phyloP scores from a whole-genome alignment of 1,284 basidiomycete species.

The Sparassis latifolia region DNA sequence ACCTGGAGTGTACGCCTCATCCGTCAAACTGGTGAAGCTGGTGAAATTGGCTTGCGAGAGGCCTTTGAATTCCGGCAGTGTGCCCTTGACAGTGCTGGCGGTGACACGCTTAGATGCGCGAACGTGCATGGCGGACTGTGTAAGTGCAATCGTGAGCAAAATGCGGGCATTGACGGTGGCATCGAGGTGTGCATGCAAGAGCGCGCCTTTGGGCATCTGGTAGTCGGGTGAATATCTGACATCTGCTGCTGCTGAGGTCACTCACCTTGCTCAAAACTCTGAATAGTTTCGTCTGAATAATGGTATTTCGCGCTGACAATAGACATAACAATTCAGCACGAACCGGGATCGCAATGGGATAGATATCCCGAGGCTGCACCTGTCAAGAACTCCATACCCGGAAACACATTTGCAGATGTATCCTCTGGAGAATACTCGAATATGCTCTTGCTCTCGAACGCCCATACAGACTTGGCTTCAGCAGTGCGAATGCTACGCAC shows the following conservation, averaged over 20 bases:
- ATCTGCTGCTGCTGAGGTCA: neutral
- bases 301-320: conserved; percentile 44
- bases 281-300: conserved; percentile 54
- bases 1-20: conserved; percentile 33
- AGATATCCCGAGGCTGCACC: conserved; percentile 35
- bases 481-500: conserved; percentile 43
- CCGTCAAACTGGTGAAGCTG: conserved; percentile 33
- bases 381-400: conserved; percentile 73
- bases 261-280: conserved; percentile 50
- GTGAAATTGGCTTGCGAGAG: conserved; percentile 33
- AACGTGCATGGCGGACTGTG: conserved; percentile 54
- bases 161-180: conserved; percentile 52
- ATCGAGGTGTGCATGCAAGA: conserved; percentile 67
- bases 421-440: conserved; percentile 34
- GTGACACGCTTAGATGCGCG: conserved; percentile 34
- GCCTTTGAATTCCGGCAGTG: conserved; percentile 45
- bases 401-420: conserved; percentile 46
- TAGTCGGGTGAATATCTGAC: neutral
- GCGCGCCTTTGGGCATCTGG: conserved; percentile 69
- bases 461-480: conserved; percentile 58
- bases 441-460: conserved; percentile 24
- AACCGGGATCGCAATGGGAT: no score
- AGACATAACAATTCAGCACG: no score
- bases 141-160: conserved; percentile 46
- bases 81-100: conserved; percentile 29